Base-by-base conservation (phyloP, 2,329 filamentous ascomycete species). In the Aspergillus ruber region DNA sequence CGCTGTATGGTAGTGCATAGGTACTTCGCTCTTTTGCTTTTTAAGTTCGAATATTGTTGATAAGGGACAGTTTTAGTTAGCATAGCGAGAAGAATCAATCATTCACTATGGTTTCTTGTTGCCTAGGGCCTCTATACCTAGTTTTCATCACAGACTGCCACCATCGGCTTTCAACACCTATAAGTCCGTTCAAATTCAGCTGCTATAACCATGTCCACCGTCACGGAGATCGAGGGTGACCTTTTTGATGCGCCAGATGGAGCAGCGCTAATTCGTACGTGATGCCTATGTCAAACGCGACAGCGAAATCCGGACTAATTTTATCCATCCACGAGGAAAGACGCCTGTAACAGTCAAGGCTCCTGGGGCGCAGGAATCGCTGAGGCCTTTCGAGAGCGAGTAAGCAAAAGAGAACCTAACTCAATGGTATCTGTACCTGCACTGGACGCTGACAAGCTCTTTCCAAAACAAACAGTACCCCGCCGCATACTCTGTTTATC, bases 341-440 rank as follows among this genome's bases (percentile, higher is more conserved):
- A 84, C 60, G 78, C 80, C 10, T 83, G 80, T 65, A 84, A 83
- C 60, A 75, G 74, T 44, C 63, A 73, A 50, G 81, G 80, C 5
- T 58, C 57, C 12, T 84, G 81, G 81, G 78, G 78, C 41, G 71
- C 70, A 3, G 81, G 81, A n/a, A 80, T 83, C 45, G 81, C 80
- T 2, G 53, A 57, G 29, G 67, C 63, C 0, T 82, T 83, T 64
- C 73, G 68, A 18, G 49, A 62, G 4, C 62, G 62, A 18, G 67
- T 69, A 56, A 10, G 48, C 29, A 33, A 12, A 5, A 29, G 8
- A 38, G 4, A 21, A 21, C 5, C 21, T 21, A 6, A 21, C 21
- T 6, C 5, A 21, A 5, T 21, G 5, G 7, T 18, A 13, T 7
- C 15, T 20, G 13, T n/a, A 43, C 38, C 12, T 9, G 40, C 7